Base-by-base conservation (phyloP, 2,329 filamentous ascomycete species). In the Camillea tinctor region DNA sequence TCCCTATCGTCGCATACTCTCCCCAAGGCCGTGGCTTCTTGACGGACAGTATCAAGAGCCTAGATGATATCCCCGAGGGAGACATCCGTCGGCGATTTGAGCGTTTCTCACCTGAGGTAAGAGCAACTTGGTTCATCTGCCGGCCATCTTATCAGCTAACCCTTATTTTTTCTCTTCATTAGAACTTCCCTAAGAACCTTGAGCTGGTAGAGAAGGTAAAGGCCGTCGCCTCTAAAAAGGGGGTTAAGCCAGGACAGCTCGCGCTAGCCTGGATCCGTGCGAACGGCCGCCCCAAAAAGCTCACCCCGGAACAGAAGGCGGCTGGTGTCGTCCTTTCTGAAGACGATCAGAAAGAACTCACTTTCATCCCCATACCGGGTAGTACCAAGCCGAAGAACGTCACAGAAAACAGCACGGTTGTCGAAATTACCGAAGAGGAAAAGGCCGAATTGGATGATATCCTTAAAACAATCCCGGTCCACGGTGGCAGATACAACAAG, bases 1-100 rank as follows among this genome's bases (percentile, higher is more conserved):
- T 88, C 55, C 84, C 85, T 0, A 75, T 88, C 50, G 73, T 86
- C 9, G 81, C 81, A 1, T 88, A 88, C 75, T 84, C 82, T 53
- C 85, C 86, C 2, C 77, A 88, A 1, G 82, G 84, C 21, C 76
- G 81, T 7, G 86, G 86, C 1, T 82, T 85, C 62, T 67, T 85
- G 56, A 79, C 81, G 0, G 82, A 82, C 8, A 71, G 80, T 52
- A 75, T 84, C 67, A 79, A 74, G 59, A 79, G 71, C 9, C 52
- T 70, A 2, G 68, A 76, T 4, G 81, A 85, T 59, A 73, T 84
- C 49, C 78, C 78, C 0, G 73, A 79, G 50, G 77, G 74, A 50
- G 81, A 84, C 60, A 65, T 80, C 56, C 77, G 81, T 17, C 72
- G 68, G 13, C 54, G 58, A 4, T 60, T 80, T 55, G 79, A 81